These are phyloP conservation scores for Yarrowia divulgata DNA, from an alignment of 805 yeast genomes.

Conservation along the genomic window DNA sequence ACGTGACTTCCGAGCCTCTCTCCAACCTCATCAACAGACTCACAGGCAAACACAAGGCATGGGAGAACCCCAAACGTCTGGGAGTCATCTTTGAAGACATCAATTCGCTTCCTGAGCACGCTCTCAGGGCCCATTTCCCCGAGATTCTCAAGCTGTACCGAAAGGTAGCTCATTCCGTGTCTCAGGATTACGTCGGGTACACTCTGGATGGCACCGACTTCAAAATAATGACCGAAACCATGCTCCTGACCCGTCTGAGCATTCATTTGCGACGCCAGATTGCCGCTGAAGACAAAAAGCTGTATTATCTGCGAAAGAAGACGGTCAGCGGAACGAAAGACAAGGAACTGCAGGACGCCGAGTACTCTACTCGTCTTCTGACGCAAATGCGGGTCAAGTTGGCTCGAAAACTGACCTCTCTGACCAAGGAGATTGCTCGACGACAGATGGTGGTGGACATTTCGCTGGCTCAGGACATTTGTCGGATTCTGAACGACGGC, in stretches of 20 bases:
- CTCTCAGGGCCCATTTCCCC: constrained; percentile 16
- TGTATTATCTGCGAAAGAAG: constrained; percentile 2
- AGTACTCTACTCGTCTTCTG: neutral
- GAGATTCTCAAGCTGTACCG: constrained; percentile 18
- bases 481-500: constrained; percentile 29
- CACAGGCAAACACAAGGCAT: neutral
- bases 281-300: constrained; percentile 3
- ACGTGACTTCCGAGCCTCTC: neutral
- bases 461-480: constrained; percentile 10
- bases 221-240: constrained; percentile 7
- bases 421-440: constrained; percentile 30
- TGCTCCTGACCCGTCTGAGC: constrained; percentile 2
- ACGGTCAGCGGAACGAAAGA: neutral
- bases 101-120: constrained; percentile 23
- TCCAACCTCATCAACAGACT: neutral
- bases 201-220: constrained; percentile 19
- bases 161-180: constrained; percentile 27
- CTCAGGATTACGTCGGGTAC: constrained; percentile 30
- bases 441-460: constrained; percentile 14
- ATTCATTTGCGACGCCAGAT: constrained; percentile 1
- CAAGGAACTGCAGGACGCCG: neutral
- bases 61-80: constrained; percentile 23
- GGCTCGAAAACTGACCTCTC: constrained; percentile 19
- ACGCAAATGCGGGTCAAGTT: constrained; percentile 17
- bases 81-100: neutral